Conservation (phyloP, 2,329 filamentous ascomycete genomes). For the Venturiaceae sp. region DNA sequence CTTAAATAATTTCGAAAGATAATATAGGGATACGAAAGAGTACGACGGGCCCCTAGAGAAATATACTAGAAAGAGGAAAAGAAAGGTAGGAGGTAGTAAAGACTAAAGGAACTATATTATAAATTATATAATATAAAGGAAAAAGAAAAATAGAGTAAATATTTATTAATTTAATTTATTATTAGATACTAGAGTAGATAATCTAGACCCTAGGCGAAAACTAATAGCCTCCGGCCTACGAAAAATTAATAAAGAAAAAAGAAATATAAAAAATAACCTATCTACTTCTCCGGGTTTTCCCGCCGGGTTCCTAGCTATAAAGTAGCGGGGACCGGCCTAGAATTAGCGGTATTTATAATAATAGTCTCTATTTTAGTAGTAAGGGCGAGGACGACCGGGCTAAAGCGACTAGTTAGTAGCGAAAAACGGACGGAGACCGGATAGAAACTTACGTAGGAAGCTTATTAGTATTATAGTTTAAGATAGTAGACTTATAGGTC, state of each 20-base stretch:
- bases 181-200: too few relatives aligned
- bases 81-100: too few relatives aligned
- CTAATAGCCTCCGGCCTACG: too few relatives aligned
- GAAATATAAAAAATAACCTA: too few relatives aligned
- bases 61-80: not conserved
- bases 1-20: not conserved
- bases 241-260: too few relatives aligned
- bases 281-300: not conserved
- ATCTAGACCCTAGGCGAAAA: too few relatives aligned
- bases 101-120: too few relatives aligned
- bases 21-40: not conserved
- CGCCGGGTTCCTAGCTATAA: not conserved
- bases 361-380: not conserved
- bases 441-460: too few relatives aligned
- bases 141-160: not conserved
- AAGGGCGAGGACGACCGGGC: not conserved
- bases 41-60: not conserved
- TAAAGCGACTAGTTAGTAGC: not conserved
- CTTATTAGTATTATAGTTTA: too few relatives aligned
- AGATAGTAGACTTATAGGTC: too few relatives aligned
- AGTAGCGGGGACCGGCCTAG: not conserved
- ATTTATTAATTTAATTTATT: not conserved
- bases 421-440: too few relatives aligned
- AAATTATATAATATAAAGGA: not conserved
- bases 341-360: not conserved